A percentile compares a stretch with the other conserved stretches of the same genome.
phyloP scores from a whole-genome alignment of 306 rosid species.

The Cucumis sativus region Cucumber_9930_V3 NC_026656.2:19990001-19990500 shows the following conservation, averaged over 20 bases:
- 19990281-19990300: no score
- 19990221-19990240: no score
- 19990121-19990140: constrained; percentile 46
- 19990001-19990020: neutral
- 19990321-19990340: neutral
- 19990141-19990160: constrained; percentile 24
- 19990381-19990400: no score
- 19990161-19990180: neutral
- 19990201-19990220: no score
- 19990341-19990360: no score
- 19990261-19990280: neutral
- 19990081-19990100: constrained; percentile 33
- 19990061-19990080: constrained; percentile 33
- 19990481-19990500: neutral
- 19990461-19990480: neutral
- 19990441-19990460: no score
- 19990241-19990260: no score
- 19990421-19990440: neutral
- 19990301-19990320: neutral
- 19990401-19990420: neutral
- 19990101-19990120: constrained; percentile 33
- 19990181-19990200: neutral
- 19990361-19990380: neutral
- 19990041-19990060: constrained; percentile 28
- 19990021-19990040: constrained; percentile 31